Conservation (phyloP, 352 stramenopile genomes). For the Peronospora tabacina region DNA sequence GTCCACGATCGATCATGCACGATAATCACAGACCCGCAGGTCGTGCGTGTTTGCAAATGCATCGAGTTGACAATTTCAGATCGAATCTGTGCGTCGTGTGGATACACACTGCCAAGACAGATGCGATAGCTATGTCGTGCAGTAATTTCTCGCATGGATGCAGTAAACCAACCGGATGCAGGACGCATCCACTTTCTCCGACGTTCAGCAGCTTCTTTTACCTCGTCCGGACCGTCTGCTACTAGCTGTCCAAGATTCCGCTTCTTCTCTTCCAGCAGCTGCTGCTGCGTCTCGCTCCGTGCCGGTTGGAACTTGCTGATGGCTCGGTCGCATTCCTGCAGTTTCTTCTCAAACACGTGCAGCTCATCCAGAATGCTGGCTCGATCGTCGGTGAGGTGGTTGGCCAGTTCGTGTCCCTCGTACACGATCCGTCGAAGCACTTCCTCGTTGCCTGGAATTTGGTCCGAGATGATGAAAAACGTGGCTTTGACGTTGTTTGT, state of each 20-base stretch:
- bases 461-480: slow-evolving; percentile 81
- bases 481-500: slow-evolving; percentile 60
- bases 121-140: slow-evolving; percentile 75
- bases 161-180: slow-evolving; percentile 80
- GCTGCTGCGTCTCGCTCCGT: slow-evolving; percentile 13
- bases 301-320: slow-evolving; percentile 40
- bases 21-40: slow-evolving; percentile 72
- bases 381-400: slow-evolving; percentile 77
- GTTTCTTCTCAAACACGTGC: slow-evolving; percentile 76
- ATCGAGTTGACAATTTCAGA: slow-evolving; percentile 59
- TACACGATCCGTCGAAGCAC: slow-evolving; percentile 63
- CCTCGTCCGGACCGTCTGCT: background rate
- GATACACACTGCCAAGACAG: slow-evolving; percentile 81
- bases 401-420: slow-evolving; percentile 71
- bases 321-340: slow-evolving; percentile 65
- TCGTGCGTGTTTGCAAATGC: slow-evolving; percentile 44
- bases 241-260: background rate
- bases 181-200: slow-evolving; percentile 65
- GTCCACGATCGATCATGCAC: slow-evolving; percentile 81
- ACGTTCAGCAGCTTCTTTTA: background rate
- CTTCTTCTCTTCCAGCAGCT: slow-evolving; percentile 20
- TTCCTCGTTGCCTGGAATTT: slow-evolving; percentile 60
- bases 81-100: slow-evolving; percentile 80
- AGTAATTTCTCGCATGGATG: slow-evolving; percentile 64
- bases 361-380: slow-evolving; percentile 73